Percentiles rank a stretch among this genome's conserved stretches.
Conservation (phyloP, 1,284 basidiomycete species). For the Puccinia polysora region DNA sequence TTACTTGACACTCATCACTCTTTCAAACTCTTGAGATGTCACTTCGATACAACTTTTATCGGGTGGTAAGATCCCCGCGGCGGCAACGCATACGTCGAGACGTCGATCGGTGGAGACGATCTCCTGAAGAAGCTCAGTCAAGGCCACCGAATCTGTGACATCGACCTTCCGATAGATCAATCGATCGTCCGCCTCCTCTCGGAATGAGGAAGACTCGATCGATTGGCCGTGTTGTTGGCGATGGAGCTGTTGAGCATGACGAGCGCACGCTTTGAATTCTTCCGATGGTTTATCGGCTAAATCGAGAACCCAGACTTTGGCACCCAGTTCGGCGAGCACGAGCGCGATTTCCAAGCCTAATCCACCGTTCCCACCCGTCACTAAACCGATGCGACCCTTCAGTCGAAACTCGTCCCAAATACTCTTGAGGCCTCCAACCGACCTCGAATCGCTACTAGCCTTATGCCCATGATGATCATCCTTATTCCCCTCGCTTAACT, state of each 20-base stretch:
- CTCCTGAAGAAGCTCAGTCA: slow-evolving; percentile 52
- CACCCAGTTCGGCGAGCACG: slow-evolving; percentile 69
- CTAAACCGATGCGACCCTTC: slow-evolving; percentile 66
- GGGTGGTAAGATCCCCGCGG: slow-evolving; percentile 68
- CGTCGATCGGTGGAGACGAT: slow-evolving; percentile 55
- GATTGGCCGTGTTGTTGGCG: slow-evolving; percentile 54
- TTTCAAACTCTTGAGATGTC: slow-evolving; percentile 65
- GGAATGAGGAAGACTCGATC: slow-evolving; percentile 32
- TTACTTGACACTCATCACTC: slow-evolving; percentile 59
- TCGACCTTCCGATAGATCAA: slow-evolving; percentile 60
- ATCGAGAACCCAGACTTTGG: slow-evolving; percentile 73
- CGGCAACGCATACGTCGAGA: slow-evolving; percentile 69
- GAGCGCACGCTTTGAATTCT: slow-evolving; percentile 63
- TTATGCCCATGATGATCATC: not conserved
- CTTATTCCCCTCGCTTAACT: not conserved
- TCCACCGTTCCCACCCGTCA: slow-evolving; percentile 73
- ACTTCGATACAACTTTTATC: slow-evolving; percentile 65
- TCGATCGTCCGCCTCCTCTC: slow-evolving; percentile 62
- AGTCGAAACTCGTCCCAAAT: slow-evolving; percentile 71
- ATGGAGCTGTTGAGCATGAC: slow-evolving; percentile 58
- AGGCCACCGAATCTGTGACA: slow-evolving; percentile 60
- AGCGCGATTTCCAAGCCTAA: slow-evolving; percentile 77
- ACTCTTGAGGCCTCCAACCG: slow-evolving; percentile 46
- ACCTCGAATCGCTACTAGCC: not conserved
- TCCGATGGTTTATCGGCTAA: slow-evolving; percentile 63